Evolutionary conservation across 1,139 yeast species (phyloP).

Genomic region (Pichia sp.): DNA sequence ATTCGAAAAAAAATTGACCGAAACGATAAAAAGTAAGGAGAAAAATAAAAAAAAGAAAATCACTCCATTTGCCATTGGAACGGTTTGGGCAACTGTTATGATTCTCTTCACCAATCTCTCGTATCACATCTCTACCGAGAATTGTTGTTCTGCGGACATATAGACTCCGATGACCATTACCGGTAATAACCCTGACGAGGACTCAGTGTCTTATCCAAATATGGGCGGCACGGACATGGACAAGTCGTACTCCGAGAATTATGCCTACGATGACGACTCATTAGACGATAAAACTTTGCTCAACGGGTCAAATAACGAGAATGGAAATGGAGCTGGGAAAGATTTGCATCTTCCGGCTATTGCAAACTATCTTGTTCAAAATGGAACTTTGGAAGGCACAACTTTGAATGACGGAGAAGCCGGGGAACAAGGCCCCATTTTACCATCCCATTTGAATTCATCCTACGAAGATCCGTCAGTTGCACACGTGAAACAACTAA

Average conservation of each 20-base stretch:
- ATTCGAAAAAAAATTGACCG: neutral
- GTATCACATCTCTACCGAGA: neutral
- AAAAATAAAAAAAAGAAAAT: conserved; percentile 1
- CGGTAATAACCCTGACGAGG: neutral
- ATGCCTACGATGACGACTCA: conserved; percentile 6
- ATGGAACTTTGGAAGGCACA: conserved; percentile 26
- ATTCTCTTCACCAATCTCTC: neutral
- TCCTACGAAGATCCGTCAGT: conserved; percentile 20
- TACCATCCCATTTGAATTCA: neutral
- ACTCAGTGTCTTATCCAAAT: neutral
- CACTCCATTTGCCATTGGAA: conserved; percentile 10
- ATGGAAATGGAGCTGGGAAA: neutral
- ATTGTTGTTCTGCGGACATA: neutral
- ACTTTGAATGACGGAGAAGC: conserved; percentile 25
- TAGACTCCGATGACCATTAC: neutral
- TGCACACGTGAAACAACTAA: conserved; percentile 56
- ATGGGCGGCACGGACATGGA: conserved; percentile 5
- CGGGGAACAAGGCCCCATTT: neutral
- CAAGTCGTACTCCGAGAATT: conserved; percentile 13
- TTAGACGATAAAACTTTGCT: conserved; percentile 14
- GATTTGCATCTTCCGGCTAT: conserved; percentile 12
- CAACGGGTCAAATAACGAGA: conserved; percentile 9
- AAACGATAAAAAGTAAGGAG: neutral
- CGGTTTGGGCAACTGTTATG: neutral
- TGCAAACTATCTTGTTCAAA: conserved; percentile 20